These are phyloP conservation scores for Fraxinus baroniana DNA, from an alignment of 305 asterid species.

Conservation along the genomic window DNA sequence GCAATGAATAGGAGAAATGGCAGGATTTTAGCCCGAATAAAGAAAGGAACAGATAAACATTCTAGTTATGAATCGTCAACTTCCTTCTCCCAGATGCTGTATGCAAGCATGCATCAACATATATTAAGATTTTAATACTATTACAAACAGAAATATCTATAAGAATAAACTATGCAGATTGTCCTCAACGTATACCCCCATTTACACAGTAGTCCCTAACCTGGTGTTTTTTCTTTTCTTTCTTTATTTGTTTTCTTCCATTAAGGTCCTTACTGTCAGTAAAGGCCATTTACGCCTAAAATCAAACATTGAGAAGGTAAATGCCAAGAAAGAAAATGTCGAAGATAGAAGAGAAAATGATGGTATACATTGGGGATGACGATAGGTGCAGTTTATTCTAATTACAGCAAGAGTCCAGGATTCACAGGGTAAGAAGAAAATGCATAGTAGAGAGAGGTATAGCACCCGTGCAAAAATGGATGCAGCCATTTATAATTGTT, in stretches of 20 bases:
- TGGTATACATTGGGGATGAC: neutral
- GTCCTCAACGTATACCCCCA: neutral
- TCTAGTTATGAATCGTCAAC: neutral
- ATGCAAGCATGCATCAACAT: neutral
- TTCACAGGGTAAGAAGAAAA: conserved; percentile 7
- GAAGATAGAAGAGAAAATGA: neutral
- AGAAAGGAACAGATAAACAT: neutral
- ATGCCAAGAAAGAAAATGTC: neutral
- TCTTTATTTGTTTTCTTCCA: neutral
- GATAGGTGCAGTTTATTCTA: neutral
- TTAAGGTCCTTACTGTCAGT: neutral
- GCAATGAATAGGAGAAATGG: neutral
- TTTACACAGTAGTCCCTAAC: neutral
- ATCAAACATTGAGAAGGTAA: neutral
- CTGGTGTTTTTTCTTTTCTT: neutral
- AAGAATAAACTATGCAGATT: neutral
- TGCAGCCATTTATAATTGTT: conserved; percentile 1
- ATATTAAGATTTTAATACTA: neutral
- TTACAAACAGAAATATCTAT: neutral
- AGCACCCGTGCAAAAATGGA: conserved; percentile 15
- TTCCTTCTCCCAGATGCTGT: conserved; percentile 20
- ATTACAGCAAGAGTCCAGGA: neutral
- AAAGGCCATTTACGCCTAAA: neutral
- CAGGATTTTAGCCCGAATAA: neutral
- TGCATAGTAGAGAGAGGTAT: neutral